These are phyloP conservation scores for Lyophyllum semitale DNA, from an alignment of 768 basidiomycete genomes.

Conservation along the genomic window DNA sequence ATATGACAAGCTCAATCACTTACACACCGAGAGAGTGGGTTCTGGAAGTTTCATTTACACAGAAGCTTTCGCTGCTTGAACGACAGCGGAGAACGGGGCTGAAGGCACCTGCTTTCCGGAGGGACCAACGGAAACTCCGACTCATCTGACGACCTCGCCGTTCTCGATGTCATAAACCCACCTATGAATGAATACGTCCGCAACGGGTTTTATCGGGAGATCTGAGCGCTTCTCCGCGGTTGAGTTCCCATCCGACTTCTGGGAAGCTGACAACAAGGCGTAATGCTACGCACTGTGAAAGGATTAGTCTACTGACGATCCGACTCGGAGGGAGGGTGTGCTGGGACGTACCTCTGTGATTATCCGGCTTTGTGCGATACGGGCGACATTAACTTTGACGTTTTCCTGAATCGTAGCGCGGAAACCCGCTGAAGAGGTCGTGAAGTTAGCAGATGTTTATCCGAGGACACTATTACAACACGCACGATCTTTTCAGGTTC, in stretches of 20 bases:
- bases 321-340: neutral
- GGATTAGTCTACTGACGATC: neutral
- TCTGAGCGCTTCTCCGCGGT: neutral
- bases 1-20: neutral
- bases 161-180: slow-evolving; percentile 62
- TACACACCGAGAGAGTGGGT: neutral
- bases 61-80: neutral
- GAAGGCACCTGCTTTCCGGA: slow-evolving; percentile 30
- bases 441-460: no score
- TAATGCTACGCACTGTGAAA: neutral
- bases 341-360: slow-evolving; percentile 27
- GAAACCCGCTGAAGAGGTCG: slow-evolving; percentile 16
- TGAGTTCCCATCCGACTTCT: neutral
- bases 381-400: slow-evolving; percentile 24
- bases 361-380: slow-evolving; percentile 27
- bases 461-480: neutral
- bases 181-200: slow-evolving; percentile 48
- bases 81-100: neutral
- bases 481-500: slow-evolving; percentile 19
- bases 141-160: slow-evolving; percentile 49
- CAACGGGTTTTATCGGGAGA: neutral
- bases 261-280: neutral
- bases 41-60: neutral
- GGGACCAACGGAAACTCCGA: slow-evolving; percentile 38
- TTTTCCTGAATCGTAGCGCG: slow-evolving; percentile 23